phyloP scores from a whole-genome alignment of 768 basidiomycete species.

The Mycena chlorophos region DNA sequence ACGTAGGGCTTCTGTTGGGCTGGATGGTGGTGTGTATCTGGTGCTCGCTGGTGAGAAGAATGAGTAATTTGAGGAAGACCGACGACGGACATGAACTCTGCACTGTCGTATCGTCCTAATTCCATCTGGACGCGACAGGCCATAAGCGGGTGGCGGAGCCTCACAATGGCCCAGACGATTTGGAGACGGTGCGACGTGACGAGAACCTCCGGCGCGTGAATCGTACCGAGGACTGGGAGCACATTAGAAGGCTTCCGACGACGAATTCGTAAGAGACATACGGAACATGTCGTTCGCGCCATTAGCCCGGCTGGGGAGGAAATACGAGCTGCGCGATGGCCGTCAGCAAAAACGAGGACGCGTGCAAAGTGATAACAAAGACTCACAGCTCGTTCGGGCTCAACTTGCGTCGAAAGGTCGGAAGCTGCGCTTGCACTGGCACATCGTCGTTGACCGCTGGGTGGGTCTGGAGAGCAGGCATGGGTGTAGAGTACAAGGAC shows the following conservation, averaged over 20 bases:
- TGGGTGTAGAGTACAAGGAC: too few species aligned
- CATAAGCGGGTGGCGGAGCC: not conserved
- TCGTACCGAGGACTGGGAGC: conserved; percentile 2
- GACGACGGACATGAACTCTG: not conserved
- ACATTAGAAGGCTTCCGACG: not conserved
- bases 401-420: not conserved
- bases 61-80: not conserved
- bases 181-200: not conserved
- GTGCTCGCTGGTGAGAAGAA: not conserved
- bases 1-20: conserved; percentile 31
- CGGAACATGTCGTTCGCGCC: conserved; percentile 19
- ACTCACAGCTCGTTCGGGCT: not conserved
- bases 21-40: conserved; percentile 41
- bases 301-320: conserved; percentile 14
- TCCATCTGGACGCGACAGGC: not conserved
- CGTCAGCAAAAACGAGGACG: not conserved
- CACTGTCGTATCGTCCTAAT: not conserved
- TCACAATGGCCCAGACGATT: not conserved
- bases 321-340: conserved; percentile 5
- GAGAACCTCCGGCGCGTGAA: not conserved
- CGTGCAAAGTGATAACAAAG: not conserved
- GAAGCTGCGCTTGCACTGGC: not conserved
- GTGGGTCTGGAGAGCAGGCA: not conserved
- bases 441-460: not conserved
- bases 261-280: not conserved